Evolutionary conservation across 768 basidiomycete genomes (phyloP), one percentile per base, ranked within the genome.

Genomic region (Termitomyces sp.): DNA sequence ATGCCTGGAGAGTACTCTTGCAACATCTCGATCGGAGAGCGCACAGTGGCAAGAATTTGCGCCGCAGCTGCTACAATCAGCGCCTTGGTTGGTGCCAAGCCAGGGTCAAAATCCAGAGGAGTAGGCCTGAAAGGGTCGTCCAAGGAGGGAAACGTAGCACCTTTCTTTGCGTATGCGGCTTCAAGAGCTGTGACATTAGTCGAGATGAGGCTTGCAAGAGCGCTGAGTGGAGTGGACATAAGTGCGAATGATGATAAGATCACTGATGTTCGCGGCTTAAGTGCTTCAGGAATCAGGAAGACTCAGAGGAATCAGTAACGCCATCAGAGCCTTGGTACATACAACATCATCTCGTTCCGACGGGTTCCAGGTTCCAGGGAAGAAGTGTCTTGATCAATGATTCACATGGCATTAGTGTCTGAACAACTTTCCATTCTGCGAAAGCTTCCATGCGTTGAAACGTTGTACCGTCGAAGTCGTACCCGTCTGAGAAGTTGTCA

Each of bases 61-160:
- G 64, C 60, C 25, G 66, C 63, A 41, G 69, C 68, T 25, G 65
- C 64, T 11, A 63, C 56, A 40, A 65, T 58, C 15, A 63, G 38
- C 16, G 49, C 52, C 43, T 54, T 62, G 2, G 61, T 59, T 13
- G 53, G 41, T 7, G 36, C 42, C 4, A 68, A 33, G 11, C 51
- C 33, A 4, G 63, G 61, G 29, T 52, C 50, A 52, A 48, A 49
- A 35, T 60, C 59, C 58, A 64, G 20, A 22, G 58, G 56, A 16
- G 56, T 47, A 10, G 67, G 67, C n/a, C 46, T 47, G 57, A 64
- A 65, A 11, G 63, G 58, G 1, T 62, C 65, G 43, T 70, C 61
- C 39, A 68, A 65, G 7, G 60, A 61, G 4, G 68, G 68, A 40
- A 62, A 64, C 1, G 52, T 50, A 16, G 61, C 48, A 3, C 62